A percentile compares a stretch with the other conserved stretches of the same genome.
phyloP scores from a whole-genome alignment of 1,139 yeast species.

The Pichia sp. region DNA sequence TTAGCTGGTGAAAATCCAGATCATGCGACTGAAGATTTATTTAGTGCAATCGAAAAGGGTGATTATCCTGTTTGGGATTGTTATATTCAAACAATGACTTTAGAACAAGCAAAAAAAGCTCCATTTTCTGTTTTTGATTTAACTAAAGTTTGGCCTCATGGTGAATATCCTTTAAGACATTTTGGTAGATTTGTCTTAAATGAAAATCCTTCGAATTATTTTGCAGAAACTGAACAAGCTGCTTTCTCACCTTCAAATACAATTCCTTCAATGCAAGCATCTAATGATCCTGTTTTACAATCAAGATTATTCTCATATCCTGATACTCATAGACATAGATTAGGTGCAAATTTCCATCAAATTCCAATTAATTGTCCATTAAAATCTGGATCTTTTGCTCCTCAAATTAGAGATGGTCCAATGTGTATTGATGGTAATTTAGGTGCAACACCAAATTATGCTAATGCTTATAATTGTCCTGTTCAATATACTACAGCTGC shows the following conservation, averaged over 20 bases:
- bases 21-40: constrained; percentile 51
- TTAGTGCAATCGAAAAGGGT: constrained; percentile 51
- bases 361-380: constrained; percentile 70
- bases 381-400: constrained; percentile 43
- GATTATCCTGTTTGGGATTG: constrained; percentile 60
- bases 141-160: constrained; percentile 79
- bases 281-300: constrained; percentile 85
- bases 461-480: constrained; percentile 44
- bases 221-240: constrained; percentile 78
- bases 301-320: constrained; percentile 80
- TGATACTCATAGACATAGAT: constrained; percentile 71
- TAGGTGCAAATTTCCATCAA: constrained; percentile 66
- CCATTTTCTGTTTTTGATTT: constrained; percentile 60
- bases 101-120: constrained; percentile 56
- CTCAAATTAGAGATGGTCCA: constrained; percentile 72
- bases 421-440: constrained; percentile 82
- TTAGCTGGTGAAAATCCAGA: constrained; percentile 60
- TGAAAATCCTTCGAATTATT: constrained; percentile 71
- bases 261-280: constrained; percentile 78
- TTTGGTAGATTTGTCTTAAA: constrained; percentile 66
- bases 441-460: constrained; percentile 78
- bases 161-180: constrained; percentile 66
- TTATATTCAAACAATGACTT: constrained; percentile 68
- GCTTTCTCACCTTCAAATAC: constrained; percentile 82
- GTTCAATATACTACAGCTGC: constrained; percentile 24